These are phyloP conservation scores for Ilyonectria sp. DNA, from an alignment of 2,329 filamentous ascomycete species.

Conservation along the genomic window DNA sequence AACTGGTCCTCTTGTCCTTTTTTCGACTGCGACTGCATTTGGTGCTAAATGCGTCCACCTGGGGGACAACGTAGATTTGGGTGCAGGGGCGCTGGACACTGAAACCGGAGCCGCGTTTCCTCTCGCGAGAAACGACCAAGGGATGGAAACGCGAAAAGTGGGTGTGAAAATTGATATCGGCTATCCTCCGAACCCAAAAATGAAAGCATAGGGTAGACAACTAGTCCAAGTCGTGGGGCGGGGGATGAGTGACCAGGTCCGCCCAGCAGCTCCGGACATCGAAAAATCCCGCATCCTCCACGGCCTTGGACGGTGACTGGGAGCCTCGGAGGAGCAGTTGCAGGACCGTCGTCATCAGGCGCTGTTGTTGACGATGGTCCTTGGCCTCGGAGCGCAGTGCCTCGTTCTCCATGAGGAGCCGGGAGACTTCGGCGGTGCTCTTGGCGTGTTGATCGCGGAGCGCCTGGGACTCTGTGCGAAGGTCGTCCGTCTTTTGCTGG, in stretches of 20 bases:
- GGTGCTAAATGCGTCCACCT: not conserved
- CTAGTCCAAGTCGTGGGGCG: constrained; percentile 6
- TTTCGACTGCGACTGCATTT: constrained; percentile 19
- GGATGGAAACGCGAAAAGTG: not conserved
- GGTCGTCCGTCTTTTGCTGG: constrained; percentile 15
- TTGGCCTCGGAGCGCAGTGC: constrained; percentile 27
- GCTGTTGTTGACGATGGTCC: constrained; percentile 23
- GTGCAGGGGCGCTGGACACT: not conserved
- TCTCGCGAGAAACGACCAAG: not conserved
- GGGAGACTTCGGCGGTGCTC: constrained; percentile 15
- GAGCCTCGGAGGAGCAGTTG: constrained; percentile 19
- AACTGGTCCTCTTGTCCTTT: constrained; percentile 17
- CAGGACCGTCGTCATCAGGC: constrained; percentile 18
- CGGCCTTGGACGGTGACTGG: constrained; percentile 13
- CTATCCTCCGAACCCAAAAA: not conserved
- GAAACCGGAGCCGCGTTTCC: not conserved
- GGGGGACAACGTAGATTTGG: not conserved
- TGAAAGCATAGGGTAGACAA: not conserved
- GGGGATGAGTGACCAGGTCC: constrained; percentile 15
- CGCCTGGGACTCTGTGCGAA: constrained; percentile 17
- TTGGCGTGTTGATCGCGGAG: constrained; percentile 16
- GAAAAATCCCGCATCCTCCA: constrained; percentile 26
- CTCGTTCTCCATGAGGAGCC: constrained; percentile 24
- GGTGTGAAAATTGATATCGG: not conserved
- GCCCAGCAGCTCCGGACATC: constrained; percentile 21